phyloP scores from a whole-genome alignment of 2,329 filamentous ascomycete species.

The Arthrobotrys conoides region DNA sequence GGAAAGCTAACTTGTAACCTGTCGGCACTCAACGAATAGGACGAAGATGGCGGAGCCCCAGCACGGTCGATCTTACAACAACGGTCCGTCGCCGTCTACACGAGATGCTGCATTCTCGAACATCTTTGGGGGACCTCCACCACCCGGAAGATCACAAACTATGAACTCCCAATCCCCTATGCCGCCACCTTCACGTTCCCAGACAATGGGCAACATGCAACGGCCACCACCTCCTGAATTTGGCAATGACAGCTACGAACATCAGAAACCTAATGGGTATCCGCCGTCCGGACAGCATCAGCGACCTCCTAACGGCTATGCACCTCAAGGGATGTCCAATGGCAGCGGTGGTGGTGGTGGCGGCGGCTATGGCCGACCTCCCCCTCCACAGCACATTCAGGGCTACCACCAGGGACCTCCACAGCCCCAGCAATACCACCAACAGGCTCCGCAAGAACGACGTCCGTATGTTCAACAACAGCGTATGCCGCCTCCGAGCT shows the following conservation, averaged over 20 bases:
- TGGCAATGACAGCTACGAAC: conserved; percentile 64
- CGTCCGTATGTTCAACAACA: conserved; percentile 78
- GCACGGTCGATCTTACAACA: conserved; percentile 71
- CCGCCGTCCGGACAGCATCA: conserved; percentile 68
- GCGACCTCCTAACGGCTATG: conserved; percentile 67
- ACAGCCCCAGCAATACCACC: conserved; percentile 60
- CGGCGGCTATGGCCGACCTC: conserved; percentile 40
- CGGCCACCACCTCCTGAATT: conserved; percentile 36
- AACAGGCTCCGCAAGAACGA: conserved; percentile 68
- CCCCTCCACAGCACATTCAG: conserved; percentile 60
- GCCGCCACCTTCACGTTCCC: conserved; percentile 64
- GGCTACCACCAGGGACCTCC: conserved; percentile 43
- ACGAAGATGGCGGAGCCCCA: conserved; percentile 74
- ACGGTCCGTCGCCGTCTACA: conserved; percentile 73
- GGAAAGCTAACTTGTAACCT: conserved; percentile 26
- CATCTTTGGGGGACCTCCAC: conserved; percentile 91
- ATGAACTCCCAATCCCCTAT: conserved; percentile 85
- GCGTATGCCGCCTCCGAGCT: conserved; percentile 67
- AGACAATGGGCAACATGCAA: conserved; percentile 55
- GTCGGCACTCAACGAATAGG: conserved; percentile 34
- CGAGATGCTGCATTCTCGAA: conserved; percentile 96
- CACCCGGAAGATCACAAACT: conserved; percentile 90
- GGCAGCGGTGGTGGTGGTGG: neutral
- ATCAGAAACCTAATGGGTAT: conserved; percentile 67
- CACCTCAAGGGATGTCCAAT: conserved; percentile 65